Conservation (phyloP, 2,329 filamentous ascomycete genomes). For the Chrysoporthe puriensis region DNA sequence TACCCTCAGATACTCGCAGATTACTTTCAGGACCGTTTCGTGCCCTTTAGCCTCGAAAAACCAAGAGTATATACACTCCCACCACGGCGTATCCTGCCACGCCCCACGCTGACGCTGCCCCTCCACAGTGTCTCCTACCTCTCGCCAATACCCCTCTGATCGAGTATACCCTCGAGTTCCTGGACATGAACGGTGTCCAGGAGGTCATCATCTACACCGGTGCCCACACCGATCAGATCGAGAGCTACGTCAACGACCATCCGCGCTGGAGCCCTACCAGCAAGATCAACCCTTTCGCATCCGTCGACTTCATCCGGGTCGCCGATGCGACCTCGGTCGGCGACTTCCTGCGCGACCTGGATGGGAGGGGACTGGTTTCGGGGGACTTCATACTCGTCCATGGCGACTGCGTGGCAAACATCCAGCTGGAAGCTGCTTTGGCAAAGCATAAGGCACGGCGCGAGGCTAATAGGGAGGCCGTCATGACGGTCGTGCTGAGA, state of each 20-base stretch:
- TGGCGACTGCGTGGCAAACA: constrained; percentile 88
- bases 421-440: constrained; percentile 79
- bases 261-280: constrained; percentile 66
- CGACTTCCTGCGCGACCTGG: constrained; percentile 92
- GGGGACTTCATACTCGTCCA: constrained; percentile 93
- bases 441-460: constrained; percentile 80
- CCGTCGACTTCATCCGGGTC: constrained; percentile 83
- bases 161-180: constrained; percentile 96
- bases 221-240: constrained; percentile 82
- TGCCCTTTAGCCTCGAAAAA: constrained; percentile 84
- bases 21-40: constrained; percentile 90
- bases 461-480: constrained; percentile 85
- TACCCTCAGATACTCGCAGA: constrained; percentile 79
- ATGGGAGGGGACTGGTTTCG: constrained; percentile 80
- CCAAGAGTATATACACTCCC: constrained; percentile 68
- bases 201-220: constrained; percentile 93
- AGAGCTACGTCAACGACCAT: constrained; percentile 82
- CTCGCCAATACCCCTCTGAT: constrained; percentile 93
- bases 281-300: constrained; percentile 68
- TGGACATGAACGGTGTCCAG: constrained; percentile 92
- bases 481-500: constrained; percentile 94
- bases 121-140: constrained; percentile 79
- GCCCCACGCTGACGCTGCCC: constrained; percentile 27
- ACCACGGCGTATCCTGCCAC: too few relatives aligned
- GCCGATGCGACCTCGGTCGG: constrained; percentile 82